Percentiles rank a stretch among this genome's conserved stretches.
These are phyloP conservation scores for Ceratocystis albifundus DNA, from an alignment of 2,329 filamentous ascomycete species.

Conservation along the genomic window DNA sequence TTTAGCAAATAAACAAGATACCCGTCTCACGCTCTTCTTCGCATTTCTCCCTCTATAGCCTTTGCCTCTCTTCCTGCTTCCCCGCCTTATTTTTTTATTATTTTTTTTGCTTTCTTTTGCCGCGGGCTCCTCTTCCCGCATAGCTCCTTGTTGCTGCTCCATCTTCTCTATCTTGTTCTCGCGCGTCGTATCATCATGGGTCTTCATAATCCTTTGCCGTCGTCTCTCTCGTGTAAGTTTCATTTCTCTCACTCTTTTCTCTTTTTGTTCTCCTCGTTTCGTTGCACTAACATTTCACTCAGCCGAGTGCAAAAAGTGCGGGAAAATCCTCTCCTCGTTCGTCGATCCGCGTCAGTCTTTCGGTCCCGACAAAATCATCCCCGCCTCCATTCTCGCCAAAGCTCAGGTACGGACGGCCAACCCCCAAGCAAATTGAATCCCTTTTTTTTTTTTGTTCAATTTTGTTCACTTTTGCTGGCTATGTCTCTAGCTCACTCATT, in stretches of 20 bases:
- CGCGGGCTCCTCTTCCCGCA: not conserved
- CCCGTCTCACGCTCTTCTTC: not conserved
- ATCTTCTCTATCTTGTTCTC: not conserved
- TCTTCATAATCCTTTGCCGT: constrained; percentile 55
- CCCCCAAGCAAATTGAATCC: not conserved
- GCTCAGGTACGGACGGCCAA: constrained; percentile 63
- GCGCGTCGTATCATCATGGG: constrained; percentile 38
- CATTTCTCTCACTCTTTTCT: not conserved
- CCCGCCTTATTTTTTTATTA: not conserved
- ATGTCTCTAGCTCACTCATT: not conserved
- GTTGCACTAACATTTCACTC: constrained; percentile 25
- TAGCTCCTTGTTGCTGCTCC: not conserved
- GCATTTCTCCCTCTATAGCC: not conserved
- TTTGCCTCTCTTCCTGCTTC: not conserved
- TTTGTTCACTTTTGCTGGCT: not conserved
- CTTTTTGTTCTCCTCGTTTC: not conserved
- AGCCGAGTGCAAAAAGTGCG: constrained; percentile 97
- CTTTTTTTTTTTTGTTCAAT: not conserved
- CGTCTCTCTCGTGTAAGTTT: constrained; percentile 55
- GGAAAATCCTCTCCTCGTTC: constrained; percentile 90
- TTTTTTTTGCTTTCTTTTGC: not conserved
- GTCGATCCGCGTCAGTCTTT: constrained; percentile 88
- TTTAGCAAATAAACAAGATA: not conserved
- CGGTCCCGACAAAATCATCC: constrained; percentile 94
- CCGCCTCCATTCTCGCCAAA: constrained; percentile 74